Evolutionary conservation across 2,329 filamentous ascomycete genomes (phyloP).

Genomic region (Fusarium sp.): DNA sequence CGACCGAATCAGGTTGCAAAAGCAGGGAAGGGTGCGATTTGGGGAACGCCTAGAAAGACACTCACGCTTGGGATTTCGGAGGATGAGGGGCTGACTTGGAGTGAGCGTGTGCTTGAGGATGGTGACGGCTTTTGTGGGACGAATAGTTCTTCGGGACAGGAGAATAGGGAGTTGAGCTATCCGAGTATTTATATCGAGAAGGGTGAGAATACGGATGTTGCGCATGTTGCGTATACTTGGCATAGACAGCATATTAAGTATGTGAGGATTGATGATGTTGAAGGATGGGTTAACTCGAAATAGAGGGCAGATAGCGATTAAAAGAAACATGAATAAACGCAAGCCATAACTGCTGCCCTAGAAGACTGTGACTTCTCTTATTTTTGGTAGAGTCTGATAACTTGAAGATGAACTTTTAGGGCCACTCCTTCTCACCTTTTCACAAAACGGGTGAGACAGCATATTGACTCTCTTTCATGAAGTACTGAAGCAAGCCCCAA

Average conservation of each 20-base stretch:
- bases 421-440: too few species aligned
- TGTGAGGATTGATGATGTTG: constrained; percentile 47
- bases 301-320: rapidly evolving
- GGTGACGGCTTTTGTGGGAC: constrained; percentile 61
- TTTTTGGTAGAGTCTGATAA: too few species aligned
- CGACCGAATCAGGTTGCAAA: constrained; percentile 54
- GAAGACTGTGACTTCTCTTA: too few species aligned
- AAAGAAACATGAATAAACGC: background rate
- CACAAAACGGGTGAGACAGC: too few species aligned
- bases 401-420: too few species aligned
- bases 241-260: constrained; percentile 59
- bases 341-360: too few species aligned
- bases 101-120: constrained; percentile 55
- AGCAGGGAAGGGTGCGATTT: constrained; percentile 56
- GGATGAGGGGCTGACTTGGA: constrained; percentile 55
- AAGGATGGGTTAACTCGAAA: constrained; percentile 36
- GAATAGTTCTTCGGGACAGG: constrained; percentile 57
- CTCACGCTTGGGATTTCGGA: constrained; percentile 53
- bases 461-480: too few species aligned
- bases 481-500: too few species aligned
- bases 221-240: constrained; percentile 58
- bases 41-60: constrained; percentile 56
- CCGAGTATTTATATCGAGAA: constrained; percentile 54
- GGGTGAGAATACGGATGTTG: constrained; percentile 12
- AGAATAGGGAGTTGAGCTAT: constrained; percentile 59